These are phyloP conservation scores for Sporothrix protearum DNA, from an alignment of 2,329 filamentous ascomycete species.

Conservation along the genomic window DNA sequence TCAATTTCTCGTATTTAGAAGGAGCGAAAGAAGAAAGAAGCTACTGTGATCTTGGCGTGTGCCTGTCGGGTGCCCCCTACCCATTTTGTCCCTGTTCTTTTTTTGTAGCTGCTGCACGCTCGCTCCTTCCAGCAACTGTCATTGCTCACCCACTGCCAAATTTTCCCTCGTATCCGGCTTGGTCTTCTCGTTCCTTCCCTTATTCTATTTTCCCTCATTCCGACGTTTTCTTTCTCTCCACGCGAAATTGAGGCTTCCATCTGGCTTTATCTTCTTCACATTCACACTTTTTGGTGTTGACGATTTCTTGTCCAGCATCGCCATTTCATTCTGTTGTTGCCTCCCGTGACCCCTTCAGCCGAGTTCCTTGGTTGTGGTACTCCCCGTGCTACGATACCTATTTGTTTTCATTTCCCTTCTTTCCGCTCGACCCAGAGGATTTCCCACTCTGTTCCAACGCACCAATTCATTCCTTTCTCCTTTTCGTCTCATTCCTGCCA, in stretches of 20 bases:
- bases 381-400: conserved; percentile 1
- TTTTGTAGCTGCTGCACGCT: neutral
- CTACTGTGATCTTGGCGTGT: neutral
- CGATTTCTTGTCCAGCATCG: neutral
- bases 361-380: conserved; percentile 1
- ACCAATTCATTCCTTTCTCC: neutral
- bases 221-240: conserved; percentile 4
- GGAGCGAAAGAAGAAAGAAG: neutral
- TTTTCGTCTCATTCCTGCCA: conserved; percentile 14
- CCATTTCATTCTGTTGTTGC: neutral
- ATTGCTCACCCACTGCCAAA: neutral
- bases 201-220: neutral
- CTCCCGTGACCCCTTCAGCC: neutral
- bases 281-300: neutral
- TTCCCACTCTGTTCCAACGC: neutral
- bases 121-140: neutral
- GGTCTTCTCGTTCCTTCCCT: conserved; percentile 1
- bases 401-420: neutral
- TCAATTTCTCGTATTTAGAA: conserved; percentile 18
- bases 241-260: conserved; percentile 4
- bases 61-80: conserved; percentile 7
- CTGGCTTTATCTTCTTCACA: conserved; percentile 9
- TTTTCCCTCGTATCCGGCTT: conserved; percentile 12
- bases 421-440: neutral
- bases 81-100: neutral